phyloP scores from a whole-genome alignment of 139 green algal species.

The Micractinium sp. region DNA sequence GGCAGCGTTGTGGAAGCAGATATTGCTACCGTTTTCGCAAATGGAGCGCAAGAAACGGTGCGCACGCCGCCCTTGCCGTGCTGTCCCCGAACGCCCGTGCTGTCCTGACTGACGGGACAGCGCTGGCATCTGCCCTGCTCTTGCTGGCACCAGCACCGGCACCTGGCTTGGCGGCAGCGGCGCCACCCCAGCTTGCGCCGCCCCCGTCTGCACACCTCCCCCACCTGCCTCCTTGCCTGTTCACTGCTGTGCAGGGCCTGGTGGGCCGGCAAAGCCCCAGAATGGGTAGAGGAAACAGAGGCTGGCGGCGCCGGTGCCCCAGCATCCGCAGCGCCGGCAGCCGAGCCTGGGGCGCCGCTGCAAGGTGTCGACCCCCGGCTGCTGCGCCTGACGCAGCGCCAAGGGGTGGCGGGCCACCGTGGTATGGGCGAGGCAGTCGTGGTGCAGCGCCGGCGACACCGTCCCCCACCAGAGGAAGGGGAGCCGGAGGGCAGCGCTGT shows the following conservation, averaged over 20 bases:
- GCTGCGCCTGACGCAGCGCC: constrained; percentile 1
- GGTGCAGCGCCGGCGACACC: not conserved
- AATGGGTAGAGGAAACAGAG: not conserved
- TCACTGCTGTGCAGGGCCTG: not conserved
- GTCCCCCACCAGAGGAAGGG: not conserved
- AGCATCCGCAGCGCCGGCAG: not conserved
- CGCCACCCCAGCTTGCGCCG: not conserved
- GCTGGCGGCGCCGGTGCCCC: not conserved
- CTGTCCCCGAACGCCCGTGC: too few species aligned
- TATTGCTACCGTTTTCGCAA: too few species aligned
- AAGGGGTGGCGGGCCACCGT: not conserved
- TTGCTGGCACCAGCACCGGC: not conserved
- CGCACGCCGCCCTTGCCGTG: too few species aligned
- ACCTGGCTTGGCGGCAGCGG: too few species aligned
- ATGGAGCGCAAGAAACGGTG: too few species aligned
- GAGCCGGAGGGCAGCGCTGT: not conserved
- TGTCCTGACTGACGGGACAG: too few species aligned
- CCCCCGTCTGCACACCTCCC: too few species aligned
- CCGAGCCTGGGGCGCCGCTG: not conserved
- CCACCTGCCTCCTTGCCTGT: not conserved
- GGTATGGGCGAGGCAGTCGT: not conserved
- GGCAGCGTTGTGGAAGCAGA: too few species aligned
- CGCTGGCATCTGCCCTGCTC: not conserved
- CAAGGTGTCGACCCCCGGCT: not conserved
- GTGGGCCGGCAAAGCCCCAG: constrained; percentile 8